Base-by-base conservation (phyloP, 495 filamentous ascomycete genomes). In the Diplogelasinospora grovesii region DNA sequence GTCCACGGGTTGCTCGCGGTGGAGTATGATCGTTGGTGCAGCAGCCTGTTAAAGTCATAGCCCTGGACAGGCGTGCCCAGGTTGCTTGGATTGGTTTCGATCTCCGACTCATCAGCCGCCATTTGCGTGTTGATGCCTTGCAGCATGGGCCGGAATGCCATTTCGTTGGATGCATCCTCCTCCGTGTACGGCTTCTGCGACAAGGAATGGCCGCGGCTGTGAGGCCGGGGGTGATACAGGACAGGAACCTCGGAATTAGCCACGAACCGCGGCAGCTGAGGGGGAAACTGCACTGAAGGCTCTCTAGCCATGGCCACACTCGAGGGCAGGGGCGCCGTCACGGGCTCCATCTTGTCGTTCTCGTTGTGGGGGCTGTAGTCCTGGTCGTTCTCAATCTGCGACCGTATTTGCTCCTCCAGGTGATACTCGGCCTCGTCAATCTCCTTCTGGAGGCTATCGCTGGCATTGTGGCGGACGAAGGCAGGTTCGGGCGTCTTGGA, bases 381-480 rank as follows among this genome's bases (percentile, higher is more conserved):
- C 49, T 79, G 69, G 38, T 81, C 80, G 37, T 85, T 78, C 23
- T 85, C 80, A 27, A 87, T 63, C 49, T 84, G 79, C 20, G 75
- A 77, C 22, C 84, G 73, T 47, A 85, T 79, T 26, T 82, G 78
- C 48, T 82, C 73, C 50, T 86, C 85, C 40, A 89, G 56, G 41
- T 89, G 84, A 50, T 92, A 87, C 42, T 93, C 83, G n/a, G 78
- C 77, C 54, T 87, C 81, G 35, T 93, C 85, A 30, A 94, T 78
- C 46, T 93, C 88, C 52, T 82, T 79, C 59, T 95, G 86, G 20
- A 96, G 69, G 22, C 76, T 85, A 25, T 68, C 58, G 43, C 51
- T 70, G 30, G 60, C 63, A 22, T 66, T 74, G 49, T 60, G 70
- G 22, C 48, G 56, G 22, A 61, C 45, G 29, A 66, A 65, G 14